Base-by-base conservation (phyloP, 192 early-diverging fungal genomes). In the Mortierella claussenii region DNA sequence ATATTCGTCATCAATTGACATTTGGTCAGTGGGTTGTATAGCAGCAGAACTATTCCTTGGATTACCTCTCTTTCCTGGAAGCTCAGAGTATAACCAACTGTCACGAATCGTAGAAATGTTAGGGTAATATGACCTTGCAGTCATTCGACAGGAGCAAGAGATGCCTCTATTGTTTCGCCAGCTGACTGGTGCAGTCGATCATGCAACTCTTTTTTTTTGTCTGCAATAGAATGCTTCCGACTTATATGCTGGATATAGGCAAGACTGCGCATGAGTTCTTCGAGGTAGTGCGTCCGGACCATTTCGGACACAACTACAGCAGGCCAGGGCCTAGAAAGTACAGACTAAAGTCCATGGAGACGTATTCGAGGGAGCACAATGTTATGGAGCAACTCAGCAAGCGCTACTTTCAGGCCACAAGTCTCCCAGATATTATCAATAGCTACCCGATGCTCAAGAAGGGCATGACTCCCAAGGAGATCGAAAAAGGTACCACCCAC, bases 11-110 rank as follows among this genome's bases (percentile, higher is more conserved):
- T 87, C 91, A 32, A 99, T 99, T 47, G 98, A 99, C 73, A 97
- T 99, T 89, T 99, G 98, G 98, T 97, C 96, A 24, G 79, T 98
- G 15, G 98, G 98, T 0, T 99, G 98, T 68, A 98, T 99, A 78
- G 95, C 95, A 3, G 95, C 93, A 2, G 98, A 99, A 80, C 82
- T 99, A n/a, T 97, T 93, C 68, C 79, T 98, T 4, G 98, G 98
- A 0, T 81, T 97, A 3, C 98, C 98, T 0, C 79, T 99, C 56
- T 99, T 99, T 71, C 96, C 96, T 0, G 98, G 98, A 23, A 88
- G 90, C 17, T 96, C 93, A 48, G 96, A 99, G 79, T 97, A 98
- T 79, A 96, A 99, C 79, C 96, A 98, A 78, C 69, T 99, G 11
- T 88, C 88, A 30, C 84, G 97, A 12, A 99, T 99, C 59, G 89